Evolutionary conservation across 1,284 basidiomycete species (phyloP).

Genomic region (Microbotryum lychnidis-dioicae): DNA sequence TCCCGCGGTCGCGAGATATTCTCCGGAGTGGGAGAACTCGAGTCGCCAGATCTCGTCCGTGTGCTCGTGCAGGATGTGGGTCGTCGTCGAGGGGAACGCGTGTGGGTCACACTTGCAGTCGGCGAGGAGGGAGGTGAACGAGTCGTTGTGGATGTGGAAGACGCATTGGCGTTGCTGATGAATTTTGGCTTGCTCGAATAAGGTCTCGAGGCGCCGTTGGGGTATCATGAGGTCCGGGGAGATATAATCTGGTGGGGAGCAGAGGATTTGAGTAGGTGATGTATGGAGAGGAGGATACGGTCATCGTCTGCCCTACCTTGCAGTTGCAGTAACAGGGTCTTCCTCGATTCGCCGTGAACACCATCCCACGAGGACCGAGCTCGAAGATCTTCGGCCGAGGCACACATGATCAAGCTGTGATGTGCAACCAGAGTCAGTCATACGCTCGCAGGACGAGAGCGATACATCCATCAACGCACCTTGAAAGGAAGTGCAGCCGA

Average conservation of each 20-base stretch:
- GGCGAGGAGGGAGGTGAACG: constrained; percentile 65
- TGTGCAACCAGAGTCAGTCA: background rate
- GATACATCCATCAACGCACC: constrained; percentile 46
- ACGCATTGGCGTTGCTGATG: constrained; percentile 69
- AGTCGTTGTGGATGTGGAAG: constrained; percentile 60
- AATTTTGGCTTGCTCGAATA: constrained; percentile 76
- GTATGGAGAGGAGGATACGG: no score
- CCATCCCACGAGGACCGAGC: constrained; percentile 84
- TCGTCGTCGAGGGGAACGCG: constrained; percentile 75
- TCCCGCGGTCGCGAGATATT: constrained; percentile 74
- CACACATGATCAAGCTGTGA: constrained; percentile 76
- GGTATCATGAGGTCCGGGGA: constrained; percentile 88
- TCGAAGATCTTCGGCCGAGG: constrained; percentile 71
- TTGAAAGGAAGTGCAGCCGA: constrained; percentile 72
- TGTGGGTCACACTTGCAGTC: constrained; percentile 71
- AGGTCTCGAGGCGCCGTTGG: constrained; percentile 69
- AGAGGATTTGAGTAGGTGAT: background rate
- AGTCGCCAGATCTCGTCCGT: constrained; percentile 91
- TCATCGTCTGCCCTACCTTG: constrained; percentile 53
- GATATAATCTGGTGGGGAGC: constrained; percentile 57
- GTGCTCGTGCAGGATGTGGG: constrained; percentile 75
- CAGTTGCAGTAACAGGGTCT: constrained; percentile 63
- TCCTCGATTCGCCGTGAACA: constrained; percentile 66
- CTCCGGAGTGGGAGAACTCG: constrained; percentile 86
- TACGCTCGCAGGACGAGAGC: constrained; percentile 30